Conservation (phyloP, 2,329 filamentous ascomycete species). For the Kalaharituber pfeilii region DNA sequence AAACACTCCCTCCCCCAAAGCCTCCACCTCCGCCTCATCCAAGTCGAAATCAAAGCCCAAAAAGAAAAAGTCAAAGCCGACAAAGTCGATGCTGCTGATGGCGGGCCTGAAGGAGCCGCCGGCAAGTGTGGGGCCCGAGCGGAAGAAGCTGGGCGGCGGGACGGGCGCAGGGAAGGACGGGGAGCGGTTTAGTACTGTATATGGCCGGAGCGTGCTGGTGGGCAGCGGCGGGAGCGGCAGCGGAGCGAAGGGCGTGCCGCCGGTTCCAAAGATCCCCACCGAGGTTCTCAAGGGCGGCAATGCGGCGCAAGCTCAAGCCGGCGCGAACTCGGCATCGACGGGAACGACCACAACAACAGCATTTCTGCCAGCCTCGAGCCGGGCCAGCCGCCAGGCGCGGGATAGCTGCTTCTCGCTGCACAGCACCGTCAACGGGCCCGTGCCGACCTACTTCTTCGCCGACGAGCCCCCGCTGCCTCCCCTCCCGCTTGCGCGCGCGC, state of each 20-base stretch:
- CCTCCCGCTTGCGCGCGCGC: not conserved
- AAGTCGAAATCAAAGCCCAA: not conserved
- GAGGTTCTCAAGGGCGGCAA: not conserved
- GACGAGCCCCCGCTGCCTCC: not conserved
- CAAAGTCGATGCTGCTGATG: not conserved
- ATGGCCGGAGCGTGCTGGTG: not conserved
- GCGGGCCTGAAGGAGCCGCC: not conserved
- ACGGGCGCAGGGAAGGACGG: not conserved
- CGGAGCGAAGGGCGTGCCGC: not conserved
- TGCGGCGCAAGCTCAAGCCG: not conserved
- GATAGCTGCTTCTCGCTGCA: not conserved
- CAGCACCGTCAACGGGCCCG: not conserved
- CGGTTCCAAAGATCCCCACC: not conserved
- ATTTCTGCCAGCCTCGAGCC: too few species aligned
- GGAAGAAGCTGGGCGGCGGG: not conserved
- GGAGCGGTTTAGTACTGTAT: not conserved
- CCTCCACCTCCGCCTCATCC: not conserved
- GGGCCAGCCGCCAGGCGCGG: not conserved
- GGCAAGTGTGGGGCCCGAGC: not conserved
- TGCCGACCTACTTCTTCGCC: not conserved
- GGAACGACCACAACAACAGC: too few species aligned
- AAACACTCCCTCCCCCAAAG: not conserved
- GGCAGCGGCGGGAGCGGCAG: not conserved
- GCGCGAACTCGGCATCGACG: not conserved
- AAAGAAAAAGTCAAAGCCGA: not conserved